Base-by-base conservation (phyloP, 2,329 filamentous ascomycete genomes). In the Mycosphaerella sp. region DNA sequence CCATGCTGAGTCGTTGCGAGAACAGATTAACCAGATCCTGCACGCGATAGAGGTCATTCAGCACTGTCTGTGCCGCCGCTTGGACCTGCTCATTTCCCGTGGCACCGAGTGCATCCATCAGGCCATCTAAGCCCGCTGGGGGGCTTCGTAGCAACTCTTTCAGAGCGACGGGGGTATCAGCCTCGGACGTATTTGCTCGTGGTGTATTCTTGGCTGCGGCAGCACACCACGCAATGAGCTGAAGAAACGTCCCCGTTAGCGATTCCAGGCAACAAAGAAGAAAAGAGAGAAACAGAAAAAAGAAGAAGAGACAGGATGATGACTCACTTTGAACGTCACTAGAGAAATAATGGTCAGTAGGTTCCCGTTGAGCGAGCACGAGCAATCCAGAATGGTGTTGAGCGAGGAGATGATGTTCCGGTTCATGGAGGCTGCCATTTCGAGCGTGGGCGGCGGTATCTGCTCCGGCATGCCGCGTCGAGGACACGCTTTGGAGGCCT, bases 191-290 rank as follows among this genome's bases (percentile, higher is more conserved):
- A 17, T 50, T 39, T 43, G 48, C 48, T 26, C 48, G 48, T n/a
- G 48, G 48, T 11, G 48, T 44, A n/a, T 50, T 42, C 29, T 50
- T 42, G 23, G 40, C 48, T 23, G 40, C 48, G n/a, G 48, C 29
- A 29, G 48, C 48, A 32, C 40, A 50, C 39, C 48, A 50, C 11
- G 48, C 48, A 50, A 50, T 44, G n/a, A 50, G 48, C 46, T 48
- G 23, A 10, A 38, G 34, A 11, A 4, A 4, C 6, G 4, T 38
- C 4, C 12, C 34, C 6, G 46, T 40, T n/a, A 39, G 46, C 6
- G 17, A 40, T 29, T 6, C 26, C 26, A 21, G 14, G 11, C 40
- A 17, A 40, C 40, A 4, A 21, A 21, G 21, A 21, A 21, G 21
- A 21, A 21, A 21, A 21, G 21, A 21, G 21, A 21, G 21, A 21